These are phyloP conservation scores for Gossypium turneri DNA, from an alignment of 345 rosid species.

Conservation along the genomic window DNA sequence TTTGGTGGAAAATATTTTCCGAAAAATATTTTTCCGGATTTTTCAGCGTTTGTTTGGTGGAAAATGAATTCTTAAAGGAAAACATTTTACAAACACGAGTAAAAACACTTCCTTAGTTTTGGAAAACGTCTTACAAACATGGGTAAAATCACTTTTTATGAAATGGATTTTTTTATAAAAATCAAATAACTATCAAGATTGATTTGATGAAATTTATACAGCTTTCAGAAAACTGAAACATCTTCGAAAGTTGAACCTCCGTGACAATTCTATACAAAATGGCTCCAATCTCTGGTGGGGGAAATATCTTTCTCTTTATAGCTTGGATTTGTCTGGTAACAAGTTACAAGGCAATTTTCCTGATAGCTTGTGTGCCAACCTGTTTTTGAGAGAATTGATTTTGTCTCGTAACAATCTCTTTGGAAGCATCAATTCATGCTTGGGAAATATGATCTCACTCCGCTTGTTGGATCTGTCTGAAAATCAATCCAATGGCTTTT, in stretches of 20 bases:
- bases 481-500: neutral
- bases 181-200: neutral
- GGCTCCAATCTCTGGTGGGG: constrained; percentile 15
- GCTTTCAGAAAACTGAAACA: neutral
- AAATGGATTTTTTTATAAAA: no score
- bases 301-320: neutral
- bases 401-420: neutral
- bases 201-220: neutral
- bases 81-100: no score
- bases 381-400: neutral
- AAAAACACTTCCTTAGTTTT: no score
- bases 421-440: neutral
- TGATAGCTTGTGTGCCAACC: neutral
- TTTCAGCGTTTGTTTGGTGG: no score
- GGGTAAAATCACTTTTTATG: no score
- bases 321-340: constrained; percentile 8
- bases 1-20: no score
- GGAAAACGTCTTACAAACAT: no score
- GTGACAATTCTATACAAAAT: neutral
- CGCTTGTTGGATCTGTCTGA: neutral
- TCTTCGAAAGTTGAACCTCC: neutral
- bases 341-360: neutral
- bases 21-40: no score
- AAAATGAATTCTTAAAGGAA: no score
- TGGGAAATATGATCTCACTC: constrained; percentile 8